phyloP scores from a whole-genome alignment of 140 eudicot species.

The Stevia rebaudiana region DNA sequence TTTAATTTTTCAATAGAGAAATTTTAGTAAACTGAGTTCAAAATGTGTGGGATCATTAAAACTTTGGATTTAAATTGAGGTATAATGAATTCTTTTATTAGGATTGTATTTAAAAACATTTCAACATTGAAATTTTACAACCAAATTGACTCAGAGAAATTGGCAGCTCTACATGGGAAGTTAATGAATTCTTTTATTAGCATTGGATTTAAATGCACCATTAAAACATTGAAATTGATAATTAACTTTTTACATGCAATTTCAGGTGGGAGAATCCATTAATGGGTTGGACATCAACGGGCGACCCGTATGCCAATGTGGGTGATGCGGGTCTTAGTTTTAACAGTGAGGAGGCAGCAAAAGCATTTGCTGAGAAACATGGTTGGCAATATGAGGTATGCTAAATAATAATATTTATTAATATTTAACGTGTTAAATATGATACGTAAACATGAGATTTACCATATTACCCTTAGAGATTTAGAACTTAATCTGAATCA shows the following conservation, averaged over 20 bases:
- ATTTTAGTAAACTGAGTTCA: background rate
- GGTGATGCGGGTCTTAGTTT: slow-evolving; percentile 75
- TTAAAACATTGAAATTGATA: background rate
- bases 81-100: too few species aligned
- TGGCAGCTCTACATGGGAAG: background rate
- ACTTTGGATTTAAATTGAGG: too few species aligned
- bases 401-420: background rate
- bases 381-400: slow-evolving; percentile 84
- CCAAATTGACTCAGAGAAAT: background rate
- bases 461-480: background rate
- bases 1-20: background rate
- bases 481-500: background rate
- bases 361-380: slow-evolving; percentile 64
- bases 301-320: slow-evolving; percentile 86
- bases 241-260: background rate
- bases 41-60: background rate
- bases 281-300: slow-evolving; percentile 92
- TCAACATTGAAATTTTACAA: too few species aligned
- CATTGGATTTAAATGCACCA: background rate
- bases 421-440: background rate
- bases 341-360: slow-evolving; percentile 67
- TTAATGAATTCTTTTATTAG: background rate
- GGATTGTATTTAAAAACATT: too few species aligned
- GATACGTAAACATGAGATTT: background rate
- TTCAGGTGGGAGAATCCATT: slow-evolving; percentile 89